Evolutionary conservation across 148 eudicot genomes (phyloP).

Genomic region (Dianthus caryophyllus): DNA sequence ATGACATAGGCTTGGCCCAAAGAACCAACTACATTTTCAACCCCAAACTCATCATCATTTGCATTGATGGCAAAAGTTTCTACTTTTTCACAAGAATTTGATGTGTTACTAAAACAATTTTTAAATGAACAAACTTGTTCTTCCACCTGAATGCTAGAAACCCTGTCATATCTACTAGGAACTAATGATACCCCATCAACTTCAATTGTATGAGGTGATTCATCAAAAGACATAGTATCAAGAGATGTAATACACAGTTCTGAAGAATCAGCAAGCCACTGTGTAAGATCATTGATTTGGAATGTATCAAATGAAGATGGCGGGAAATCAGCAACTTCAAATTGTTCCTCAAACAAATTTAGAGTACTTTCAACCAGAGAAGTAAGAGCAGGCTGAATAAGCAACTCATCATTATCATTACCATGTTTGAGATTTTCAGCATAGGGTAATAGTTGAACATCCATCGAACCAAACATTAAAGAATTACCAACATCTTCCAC

Average conservation of each 20-base stretch:
- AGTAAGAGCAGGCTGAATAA: slow-evolving; percentile 8
- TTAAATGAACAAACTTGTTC: slow-evolving; percentile 34
- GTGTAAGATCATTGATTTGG: slow-evolving; percentile 29
- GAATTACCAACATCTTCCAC: slow-evolving; percentile 9
- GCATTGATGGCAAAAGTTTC: slow-evolving; percentile 13
- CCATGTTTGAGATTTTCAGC: background rate
- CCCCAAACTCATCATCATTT: slow-evolving; percentile 25
- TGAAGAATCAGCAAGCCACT: slow-evolving; percentile 35
- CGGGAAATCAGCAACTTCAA: slow-evolving; percentile 25
- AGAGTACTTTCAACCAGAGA: slow-evolving; percentile 13
- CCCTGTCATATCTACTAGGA: slow-evolving; percentile 15
- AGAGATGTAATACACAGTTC: slow-evolving; percentile 22
- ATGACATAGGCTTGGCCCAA: slow-evolving; percentile 21
- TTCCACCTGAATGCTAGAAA: slow-evolving; percentile 15
- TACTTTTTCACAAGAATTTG: slow-evolving; percentile 20
- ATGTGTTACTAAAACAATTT: slow-evolving; percentile 35
- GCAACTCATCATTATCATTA: slow-evolving; percentile 17
- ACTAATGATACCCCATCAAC: slow-evolving; percentile 16
- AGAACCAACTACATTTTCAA: slow-evolving; percentile 31
- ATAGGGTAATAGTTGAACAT: slow-evolving; percentile 2
- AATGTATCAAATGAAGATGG: slow-evolving; percentile 19
- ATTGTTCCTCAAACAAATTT: slow-evolving; percentile 25
- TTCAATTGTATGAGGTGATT: slow-evolving; percentile 21
- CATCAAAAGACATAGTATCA: slow-evolving; percentile 27
- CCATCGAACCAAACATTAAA: slow-evolving; percentile 25